Conservation (phyloP, 495 filamentous ascomycete species). For the Tuber indicum region DNA sequence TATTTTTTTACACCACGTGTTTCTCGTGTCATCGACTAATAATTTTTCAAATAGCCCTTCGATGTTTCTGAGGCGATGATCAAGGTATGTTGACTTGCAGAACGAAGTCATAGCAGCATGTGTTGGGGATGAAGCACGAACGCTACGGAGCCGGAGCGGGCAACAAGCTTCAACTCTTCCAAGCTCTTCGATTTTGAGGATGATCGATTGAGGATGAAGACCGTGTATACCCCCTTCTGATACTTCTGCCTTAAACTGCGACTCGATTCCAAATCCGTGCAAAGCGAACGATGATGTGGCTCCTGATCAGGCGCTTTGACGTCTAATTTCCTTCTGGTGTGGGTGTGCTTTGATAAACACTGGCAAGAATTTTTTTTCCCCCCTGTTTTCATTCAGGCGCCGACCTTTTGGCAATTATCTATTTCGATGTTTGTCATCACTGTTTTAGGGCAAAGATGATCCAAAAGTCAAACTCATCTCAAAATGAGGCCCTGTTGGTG, state of each 20-base stretch:
- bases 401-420: constrained; percentile 26
- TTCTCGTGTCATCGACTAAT: constrained; percentile 48
- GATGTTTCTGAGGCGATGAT: constrained; percentile 93
- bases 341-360: constrained; percentile 20
- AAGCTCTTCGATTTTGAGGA: constrained; percentile 28
- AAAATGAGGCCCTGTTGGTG: constrained; percentile 36
- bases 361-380: constrained; percentile 13
- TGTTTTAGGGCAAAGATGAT: constrained; percentile 24
- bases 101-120: constrained; percentile 40
- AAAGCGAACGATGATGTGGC: constrained; percentile 35
- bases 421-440: constrained; percentile 13
- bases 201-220: constrained; percentile 27
- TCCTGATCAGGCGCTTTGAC: constrained; percentile 15
- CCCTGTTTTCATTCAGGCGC: constrained; percentile 23
- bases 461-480: constrained; percentile 32
- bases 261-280: constrained; percentile 29
- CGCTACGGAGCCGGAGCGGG: constrained; percentile 39
- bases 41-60: constrained; percentile 56
- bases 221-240: constrained; percentile 25
- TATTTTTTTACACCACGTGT: not conserved
- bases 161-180: constrained; percentile 23
- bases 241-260: constrained; percentile 30
- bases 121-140: constrained; percentile 45
- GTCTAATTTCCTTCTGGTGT: constrained; percentile 22
- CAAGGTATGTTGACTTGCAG: constrained; percentile 89